Conservation (phyloP, 495 filamentous ascomycete species). For the Aspergillus diversus region DNA sequence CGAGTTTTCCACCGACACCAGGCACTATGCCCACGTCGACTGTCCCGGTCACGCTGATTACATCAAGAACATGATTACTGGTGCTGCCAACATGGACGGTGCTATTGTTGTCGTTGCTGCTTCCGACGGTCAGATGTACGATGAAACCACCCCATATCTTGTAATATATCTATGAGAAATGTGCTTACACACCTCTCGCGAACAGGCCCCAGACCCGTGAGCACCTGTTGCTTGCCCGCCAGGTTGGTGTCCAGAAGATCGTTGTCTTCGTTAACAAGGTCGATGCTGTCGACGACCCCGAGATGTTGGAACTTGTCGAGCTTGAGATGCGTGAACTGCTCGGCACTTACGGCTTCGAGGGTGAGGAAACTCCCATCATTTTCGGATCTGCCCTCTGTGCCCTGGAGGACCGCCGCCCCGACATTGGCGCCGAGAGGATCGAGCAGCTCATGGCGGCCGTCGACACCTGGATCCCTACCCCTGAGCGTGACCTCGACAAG, state of each 20-base stretch:
- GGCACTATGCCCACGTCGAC: slow-evolving; percentile 99
- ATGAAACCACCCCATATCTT: slow-evolving; percentile 1
- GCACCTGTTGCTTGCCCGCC: slow-evolving; percentile 94
- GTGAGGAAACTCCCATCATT: slow-evolving; percentile 94
- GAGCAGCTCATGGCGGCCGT: slow-evolving; percentile 87
- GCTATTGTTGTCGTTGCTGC: slow-evolving; percentile 98
- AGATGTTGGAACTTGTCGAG: slow-evolving; percentile 99
- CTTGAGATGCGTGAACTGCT: slow-evolving; percentile 99
- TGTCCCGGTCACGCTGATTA: slow-evolving; percentile 99
- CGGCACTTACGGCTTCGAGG: slow-evolving; percentile 90
- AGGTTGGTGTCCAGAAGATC: slow-evolving; percentile 96
- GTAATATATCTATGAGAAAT: background rate
- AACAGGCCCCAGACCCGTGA: slow-evolving; percentile 92
- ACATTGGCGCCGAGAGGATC: slow-evolving; percentile 84
- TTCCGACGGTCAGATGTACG: slow-evolving; percentile 95
- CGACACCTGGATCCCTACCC: slow-evolving; percentile 95
- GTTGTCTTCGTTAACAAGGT: slow-evolving; percentile 99
- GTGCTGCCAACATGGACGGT: slow-evolving; percentile 96
- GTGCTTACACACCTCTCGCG: slow-evolving; percentile 29
- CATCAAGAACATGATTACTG: slow-evolving; percentile 99
- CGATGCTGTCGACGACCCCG: slow-evolving; percentile 91
- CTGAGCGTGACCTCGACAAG: slow-evolving; percentile 88
- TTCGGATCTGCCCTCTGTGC: slow-evolving; percentile 96
- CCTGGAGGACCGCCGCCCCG: slow-evolving; percentile 82
- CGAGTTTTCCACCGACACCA: slow-evolving; percentile 87